These are phyloP conservation scores for Hibiscus syriacus DNA, from an alignment of 345 rosid genomes.

Conservation along the genomic window DNA sequence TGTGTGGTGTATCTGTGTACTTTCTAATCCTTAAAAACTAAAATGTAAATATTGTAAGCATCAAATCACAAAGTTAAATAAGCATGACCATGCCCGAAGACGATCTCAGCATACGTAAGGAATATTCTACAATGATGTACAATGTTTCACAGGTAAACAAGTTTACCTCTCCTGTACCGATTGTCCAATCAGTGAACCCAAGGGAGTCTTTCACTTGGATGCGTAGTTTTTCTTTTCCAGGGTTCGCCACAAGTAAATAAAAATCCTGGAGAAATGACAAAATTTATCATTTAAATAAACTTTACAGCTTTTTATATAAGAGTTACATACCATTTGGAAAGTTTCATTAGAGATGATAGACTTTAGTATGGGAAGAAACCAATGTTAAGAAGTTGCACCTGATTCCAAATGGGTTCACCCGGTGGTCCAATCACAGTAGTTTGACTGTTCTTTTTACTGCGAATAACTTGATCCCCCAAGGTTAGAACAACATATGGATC, in stretches of 20 bases:
- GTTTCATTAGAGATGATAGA: conserved; percentile 8
- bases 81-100: not conserved
- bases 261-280: conserved; percentile 64
- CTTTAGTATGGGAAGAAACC: conserved; percentile 12
- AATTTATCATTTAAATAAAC: conserved; percentile 1
- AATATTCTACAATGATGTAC: not conserved
- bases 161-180: conserved; percentile 83
- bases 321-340: not conserved
- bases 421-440: conserved; percentile 93
- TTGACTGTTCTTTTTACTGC: conserved; percentile 96
- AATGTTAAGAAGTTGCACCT: conserved; percentile 37
- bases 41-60: too few relatives aligned
- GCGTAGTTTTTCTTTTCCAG: conserved; percentile 64
- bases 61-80: not conserved
- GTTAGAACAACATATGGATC: conserved; percentile 90
- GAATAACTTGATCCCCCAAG: conserved; percentile 76
- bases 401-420: conserved; percentile 98
- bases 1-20: too few relatives aligned
- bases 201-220: conserved; percentile 83
- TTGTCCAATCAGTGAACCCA: conserved; percentile 71
- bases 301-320: not conserved
- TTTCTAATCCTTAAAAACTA: too few relatives aligned
- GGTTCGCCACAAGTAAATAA: conserved; percentile 87
- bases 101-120: not conserved
- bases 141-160: conserved; percentile 6